Evolutionary conservation across 1,284 basidiomycete species (phyloP).

Genomic region (Amylostereum chailletii): DNA sequence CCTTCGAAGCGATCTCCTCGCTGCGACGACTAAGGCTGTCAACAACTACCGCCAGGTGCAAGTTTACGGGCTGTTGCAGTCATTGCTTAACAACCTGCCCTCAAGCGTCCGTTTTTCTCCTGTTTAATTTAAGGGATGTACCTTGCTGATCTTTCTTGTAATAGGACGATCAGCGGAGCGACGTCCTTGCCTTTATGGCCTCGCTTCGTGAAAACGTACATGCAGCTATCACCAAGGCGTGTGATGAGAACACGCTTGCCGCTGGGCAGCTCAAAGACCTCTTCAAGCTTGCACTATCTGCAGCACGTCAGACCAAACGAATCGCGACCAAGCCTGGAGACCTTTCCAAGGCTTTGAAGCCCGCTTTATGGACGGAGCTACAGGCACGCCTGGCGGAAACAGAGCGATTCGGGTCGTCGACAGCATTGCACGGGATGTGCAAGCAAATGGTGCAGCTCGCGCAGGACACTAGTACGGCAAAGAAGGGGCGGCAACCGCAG

Average conservation of each 20-base stretch:
- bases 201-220: slow-evolving; percentile 44
- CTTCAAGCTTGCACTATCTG: slow-evolving; percentile 63
- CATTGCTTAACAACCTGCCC: slow-evolving; percentile 55
- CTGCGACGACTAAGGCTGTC: slow-evolving; percentile 46
- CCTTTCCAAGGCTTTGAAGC: slow-evolving; percentile 31
- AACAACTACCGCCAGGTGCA: slow-evolving; percentile 75
- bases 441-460: slow-evolving; percentile 32
- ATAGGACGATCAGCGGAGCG: slow-evolving; percentile 20
- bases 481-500: slow-evolving; percentile 3
- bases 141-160: background rate
- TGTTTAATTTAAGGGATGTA: background rate
- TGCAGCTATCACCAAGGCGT: slow-evolving; percentile 41
- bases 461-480: slow-evolving; percentile 3
- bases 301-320: slow-evolving; percentile 56
- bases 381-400: slow-evolving; percentile 27
- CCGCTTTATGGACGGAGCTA: slow-evolving; percentile 31
- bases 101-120: slow-evolving; percentile 31
- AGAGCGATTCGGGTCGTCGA: slow-evolving; percentile 35
- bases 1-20: slow-evolving; percentile 52
- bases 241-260: slow-evolving; percentile 42
- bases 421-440: slow-evolving; percentile 36
- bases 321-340: slow-evolving; percentile 22
- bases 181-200: slow-evolving; percentile 43
- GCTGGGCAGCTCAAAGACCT: slow-evolving; percentile 73
- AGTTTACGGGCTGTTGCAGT: slow-evolving; percentile 65